Base-by-base conservation (phyloP, 805 yeast genomes). In the Metschnikowia gelsemii region DNA sequence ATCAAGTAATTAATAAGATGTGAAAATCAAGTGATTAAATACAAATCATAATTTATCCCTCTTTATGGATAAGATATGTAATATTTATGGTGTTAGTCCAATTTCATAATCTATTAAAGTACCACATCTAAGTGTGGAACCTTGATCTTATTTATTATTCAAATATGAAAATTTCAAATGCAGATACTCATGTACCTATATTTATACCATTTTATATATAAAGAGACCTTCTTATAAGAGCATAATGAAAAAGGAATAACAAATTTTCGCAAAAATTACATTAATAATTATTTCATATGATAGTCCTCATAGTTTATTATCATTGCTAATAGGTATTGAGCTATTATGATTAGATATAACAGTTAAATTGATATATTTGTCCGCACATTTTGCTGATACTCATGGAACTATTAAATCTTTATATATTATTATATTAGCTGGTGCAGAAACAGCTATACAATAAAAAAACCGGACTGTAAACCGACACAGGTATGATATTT, bases 381-480 rank as follows among this genome's bases (percentile, higher is more conserved):
- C 37, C 17, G 37, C 30, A 14, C 30, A 34, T 34, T 34, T 34
- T 34, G 37, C 23, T 34, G 37, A 34, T 34, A 34, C 25, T 34
- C 37, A 34, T 17, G 37, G 37, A 11, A 34, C 37, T 34, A 34
- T 34, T 34, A 34, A 34, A 24, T 34, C 37, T 16, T 34, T 34
- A 34, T 34, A 34, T 34, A 34, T 34, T 16, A 34, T 34, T 24
- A 25, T 34, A 14, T 34, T 34, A 34, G 37, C 37, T 24, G 37
- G 37, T 24, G 37, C 37, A 11, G 37, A 34, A 34, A 24, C 37
- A 8, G 29, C 37, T 24, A 32, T 32, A 32, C 27, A 27, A 32
- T 32, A 22, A 32, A 32, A n/a, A n/a, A n/a, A n/a, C n/a, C n/a
- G n/a, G n/a, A n/a, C n/a, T n/a, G n/a, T n/a, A n/a, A n/a, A n/a